phyloP scores from a whole-genome alignment of 2,329 filamentous ascomycete species.

The Sclerotinia subarctica region DNA sequence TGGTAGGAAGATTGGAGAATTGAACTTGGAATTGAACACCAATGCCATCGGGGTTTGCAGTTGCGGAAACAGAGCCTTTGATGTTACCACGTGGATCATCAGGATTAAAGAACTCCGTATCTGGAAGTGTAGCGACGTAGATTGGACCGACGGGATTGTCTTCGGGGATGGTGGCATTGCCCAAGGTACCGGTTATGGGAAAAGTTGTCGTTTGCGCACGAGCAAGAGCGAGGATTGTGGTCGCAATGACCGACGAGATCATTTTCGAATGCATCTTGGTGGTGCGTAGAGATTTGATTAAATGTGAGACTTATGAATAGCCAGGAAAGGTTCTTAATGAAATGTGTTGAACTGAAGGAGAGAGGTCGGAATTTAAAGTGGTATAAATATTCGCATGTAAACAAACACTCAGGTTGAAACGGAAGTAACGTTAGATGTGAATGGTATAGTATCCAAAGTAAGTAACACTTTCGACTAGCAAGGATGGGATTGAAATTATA shows the following conservation, averaged over 20 bases:
- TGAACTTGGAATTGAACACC: slow-evolving; percentile 55
- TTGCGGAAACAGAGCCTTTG: slow-evolving; percentile 50
- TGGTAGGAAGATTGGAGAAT: slow-evolving; percentile 57
- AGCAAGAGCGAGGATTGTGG: slow-evolving; percentile 20
- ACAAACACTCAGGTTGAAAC: background rate
- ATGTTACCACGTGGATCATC: slow-evolving; percentile 52
- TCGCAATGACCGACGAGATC: slow-evolving; percentile 7
- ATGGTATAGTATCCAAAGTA: background rate
- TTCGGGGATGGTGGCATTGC: slow-evolving; percentile 50
- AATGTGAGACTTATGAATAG: background rate
- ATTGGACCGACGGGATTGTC: slow-evolving; percentile 54
- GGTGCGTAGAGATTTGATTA: background rate
- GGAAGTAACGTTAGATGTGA: slow-evolving; percentile 1
- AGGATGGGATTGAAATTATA: background rate
- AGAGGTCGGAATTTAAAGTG: background rate
- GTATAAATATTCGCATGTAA: background rate
- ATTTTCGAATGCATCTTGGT: slow-evolving; percentile 20
- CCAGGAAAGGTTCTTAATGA: background rate
- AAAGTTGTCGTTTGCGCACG: slow-evolving; percentile 28
- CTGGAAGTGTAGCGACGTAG: slow-evolving; percentile 56
- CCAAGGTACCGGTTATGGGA: slow-evolving; percentile 38
- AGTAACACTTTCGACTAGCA: background rate
- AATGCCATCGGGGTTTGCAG: slow-evolving; percentile 47
- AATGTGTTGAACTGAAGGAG: background rate
- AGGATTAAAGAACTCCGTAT: slow-evolving; percentile 44